Evolutionary conservation across 1,139 yeast genomes (phyloP), one percentile per base, ranked within the genome.

Genomic region (Nakaseomyces sp.): DNA sequence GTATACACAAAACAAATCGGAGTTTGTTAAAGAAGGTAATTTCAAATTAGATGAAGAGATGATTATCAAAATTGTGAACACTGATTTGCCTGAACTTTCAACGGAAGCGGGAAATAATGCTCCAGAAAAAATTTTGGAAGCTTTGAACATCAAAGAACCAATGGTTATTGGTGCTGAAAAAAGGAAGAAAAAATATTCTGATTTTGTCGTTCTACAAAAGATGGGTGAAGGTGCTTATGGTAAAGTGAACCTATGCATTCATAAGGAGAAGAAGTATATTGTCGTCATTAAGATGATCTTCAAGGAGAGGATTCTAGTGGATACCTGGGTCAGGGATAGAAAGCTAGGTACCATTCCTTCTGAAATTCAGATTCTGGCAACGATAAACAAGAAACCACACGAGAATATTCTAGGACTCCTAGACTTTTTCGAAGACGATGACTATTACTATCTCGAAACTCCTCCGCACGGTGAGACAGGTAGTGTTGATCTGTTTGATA

Each of bases 181-280:
- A 58, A 69, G 88, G 50, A 75, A 75, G 26, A 86, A 86, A 60
- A 77, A 77, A 50, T 74, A 86, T 50, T 61, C 73, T 0, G 95
- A 88, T 59, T 91, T 86, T 56, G 66, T 68, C 3, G 74, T 85
- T 1, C 45, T 86, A 38, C 82, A 84, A 58, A 78, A 81, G 50
- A 77, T 91, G 79, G 98, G 98, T 1, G 94, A 85, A 61, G 98
- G 98, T 37, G 96, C 97, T 0, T 91, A 89, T 58, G 97, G 97
- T 13, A 85, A 86, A 57, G 98, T 91, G 18, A 80, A 83, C 17
- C 70, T 88, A 29, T 95, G 88, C 8, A 76, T 75, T 57, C 85
- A 83, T 56, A 76, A 74, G 40, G 70, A 72, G 19, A 55, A 60
- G 13, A 65, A 66, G 9, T 81, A 85, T 58, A 76, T 73, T 48